These are phyloP conservation scores for Musa itinerans DNA, from an alignment of 176 grass and related monocot species.

Conservation along the genomic window DNA sequence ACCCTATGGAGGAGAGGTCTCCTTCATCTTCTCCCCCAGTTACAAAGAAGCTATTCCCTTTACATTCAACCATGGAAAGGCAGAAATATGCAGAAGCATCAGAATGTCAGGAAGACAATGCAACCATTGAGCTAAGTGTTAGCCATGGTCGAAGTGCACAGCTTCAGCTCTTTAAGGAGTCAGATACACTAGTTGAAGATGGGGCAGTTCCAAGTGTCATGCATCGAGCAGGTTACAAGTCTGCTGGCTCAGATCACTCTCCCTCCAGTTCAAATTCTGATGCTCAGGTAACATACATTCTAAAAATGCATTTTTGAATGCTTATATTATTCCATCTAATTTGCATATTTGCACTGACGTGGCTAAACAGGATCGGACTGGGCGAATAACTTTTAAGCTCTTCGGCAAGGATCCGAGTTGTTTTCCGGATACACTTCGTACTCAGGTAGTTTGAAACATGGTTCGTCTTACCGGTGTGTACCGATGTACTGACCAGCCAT, in stretches of 20 bases:
- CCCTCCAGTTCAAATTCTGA: conserved; percentile 80
- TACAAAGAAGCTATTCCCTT: conserved; percentile 80
- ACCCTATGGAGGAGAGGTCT: conserved; percentile 89
- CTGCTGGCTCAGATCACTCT: conserved; percentile 87
- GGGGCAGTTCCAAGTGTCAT: conserved; percentile 33
- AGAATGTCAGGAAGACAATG: conserved; percentile 35
- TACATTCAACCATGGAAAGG: conserved; percentile 44
- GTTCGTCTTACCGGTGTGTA: no score
- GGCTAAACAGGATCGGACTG: conserved; percentile 70
- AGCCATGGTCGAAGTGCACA: conserved; percentile 40
- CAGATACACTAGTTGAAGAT: conserved; percentile 47
- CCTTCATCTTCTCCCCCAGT: conserved; percentile 83
- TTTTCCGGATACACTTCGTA: conserved; percentile 62
- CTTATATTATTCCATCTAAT: background rate
- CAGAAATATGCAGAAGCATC: conserved; percentile 29
- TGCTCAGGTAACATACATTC: conserved; percentile 41
- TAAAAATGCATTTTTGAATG: background rate
- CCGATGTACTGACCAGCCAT: no score
- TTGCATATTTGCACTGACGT: background rate
- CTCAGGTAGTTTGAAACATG: conserved; percentile 36
- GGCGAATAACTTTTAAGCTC: conserved; percentile 92
- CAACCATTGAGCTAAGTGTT: conserved; percentile 65
- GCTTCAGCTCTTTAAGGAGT: conserved; percentile 63
- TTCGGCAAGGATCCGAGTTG: conserved; percentile 89
- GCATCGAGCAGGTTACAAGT: conserved; percentile 52